Base-by-base conservation (phyloP, 257 asterid genomes). In the Verbascum thapsus region DNA sequence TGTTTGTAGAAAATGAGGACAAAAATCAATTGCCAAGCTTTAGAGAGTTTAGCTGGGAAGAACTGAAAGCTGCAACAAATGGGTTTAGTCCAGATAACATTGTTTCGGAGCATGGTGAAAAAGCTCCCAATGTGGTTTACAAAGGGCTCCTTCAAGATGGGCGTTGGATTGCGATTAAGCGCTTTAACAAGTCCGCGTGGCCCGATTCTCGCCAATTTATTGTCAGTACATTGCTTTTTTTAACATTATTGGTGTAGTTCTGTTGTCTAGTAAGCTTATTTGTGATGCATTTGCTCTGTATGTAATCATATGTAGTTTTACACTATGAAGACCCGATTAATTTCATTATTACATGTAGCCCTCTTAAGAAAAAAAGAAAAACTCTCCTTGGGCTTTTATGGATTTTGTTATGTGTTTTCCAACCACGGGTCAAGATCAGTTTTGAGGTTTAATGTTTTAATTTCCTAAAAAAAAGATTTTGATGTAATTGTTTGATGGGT, bases 141-240 rank as follows among this genome's bases (percentile, higher is more conserved):
- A 80, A 74, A 74, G 90, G 90, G 13, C 63, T 75, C 30, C 74
- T 83, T 58, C 76, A 78, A 20, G 74, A 66, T 56, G 78, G 66
- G 52, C 76, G 68, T 6, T 74, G 76, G 81, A 61, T 83, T 69
- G 90, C 90, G 38, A 74, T 83, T 41, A 83, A 80, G 69, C 85
- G 90, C 55, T 83, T 83, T 74, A 83, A 83, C 58, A 83, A 76
- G 59, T 80, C 81, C 53, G 90, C 90, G 63, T 83, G 87, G 87
- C 90, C 87, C 19, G 90, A 83, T 71, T 66, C 83, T 58, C 82
- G 85, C 62, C 90, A 80, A 63, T 83, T 83, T 48, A 53, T 76
- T 5, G 87, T 83, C 53, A 73, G 82, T 73, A 4, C 66, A 17
- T 30, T 9, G 11, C 34, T 11, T 11, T 17, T 34, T 1, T 40